Conservation (phyloP, 2,329 filamentous ascomycete genomes). For the Arthrocladium fulminans region DNA sequence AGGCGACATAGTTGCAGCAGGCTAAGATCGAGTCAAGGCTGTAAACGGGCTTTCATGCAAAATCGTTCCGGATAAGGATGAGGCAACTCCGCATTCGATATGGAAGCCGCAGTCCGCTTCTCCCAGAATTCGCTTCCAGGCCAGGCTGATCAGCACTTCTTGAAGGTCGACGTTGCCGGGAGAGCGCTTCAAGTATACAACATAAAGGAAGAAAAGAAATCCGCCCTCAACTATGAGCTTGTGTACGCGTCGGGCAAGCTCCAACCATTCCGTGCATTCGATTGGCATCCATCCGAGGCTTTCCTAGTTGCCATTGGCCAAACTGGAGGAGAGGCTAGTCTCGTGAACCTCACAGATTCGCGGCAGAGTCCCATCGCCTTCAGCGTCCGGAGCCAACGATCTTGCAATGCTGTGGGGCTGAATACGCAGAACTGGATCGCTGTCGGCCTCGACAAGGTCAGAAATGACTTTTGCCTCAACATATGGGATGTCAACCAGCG, state of each 20-base stretch:
- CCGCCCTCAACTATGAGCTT: constrained; percentile 43
- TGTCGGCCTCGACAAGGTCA: constrained; percentile 53
- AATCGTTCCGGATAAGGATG: neutral
- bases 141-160: constrained; percentile 43
- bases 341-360: constrained; percentile 48
- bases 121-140: constrained; percentile 48
- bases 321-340: constrained; percentile 52
- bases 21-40: too few species aligned
- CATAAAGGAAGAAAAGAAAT: constrained; percentile 33
- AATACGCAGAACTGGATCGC: constrained; percentile 49
- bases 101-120: constrained; percentile 57
- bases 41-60: too few species aligned
- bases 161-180: constrained; percentile 52
- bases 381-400: constrained; percentile 52
- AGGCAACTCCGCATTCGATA: constrained; percentile 21
- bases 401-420: constrained; percentile 57
- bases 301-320: constrained; percentile 52
- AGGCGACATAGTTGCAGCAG: too few species aligned
- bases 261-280: constrained; percentile 55
- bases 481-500: constrained; percentile 53
- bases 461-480: constrained; percentile 57
- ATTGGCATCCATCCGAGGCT: constrained; percentile 54
- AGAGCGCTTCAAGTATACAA: constrained; percentile 52
- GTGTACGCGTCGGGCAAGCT: constrained; percentile 47
- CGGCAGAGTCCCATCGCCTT: constrained; percentile 42